Percentiles rank a stretch among this genome's conserved stretches.
These are phyloP conservation scores for Psilocybe sp. DNA, from an alignment of 768 basidiomycete genomes.

Conservation along the genomic window DNA sequence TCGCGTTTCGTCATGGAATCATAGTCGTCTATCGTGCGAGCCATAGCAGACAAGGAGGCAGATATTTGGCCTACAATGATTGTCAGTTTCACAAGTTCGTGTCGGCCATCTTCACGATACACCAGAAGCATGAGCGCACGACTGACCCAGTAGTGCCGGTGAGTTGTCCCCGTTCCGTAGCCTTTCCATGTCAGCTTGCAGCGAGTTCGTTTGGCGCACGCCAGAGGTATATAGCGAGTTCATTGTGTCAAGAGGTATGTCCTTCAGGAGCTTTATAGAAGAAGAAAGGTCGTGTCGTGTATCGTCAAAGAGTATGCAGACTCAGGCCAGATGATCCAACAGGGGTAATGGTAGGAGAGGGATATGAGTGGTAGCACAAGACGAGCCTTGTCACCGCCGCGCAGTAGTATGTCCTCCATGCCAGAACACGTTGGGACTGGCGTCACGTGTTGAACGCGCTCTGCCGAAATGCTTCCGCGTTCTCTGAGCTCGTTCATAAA, in stretches of 20 bases:
- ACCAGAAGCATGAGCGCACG: neutral
- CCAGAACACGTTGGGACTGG: too few relatives aligned
- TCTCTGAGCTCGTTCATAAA: too few relatives aligned
- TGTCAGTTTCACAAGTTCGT: constrained; percentile 14
- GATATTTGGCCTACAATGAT: constrained; percentile 87
- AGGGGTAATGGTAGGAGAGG: too few relatives aligned
- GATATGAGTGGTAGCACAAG: too few relatives aligned
- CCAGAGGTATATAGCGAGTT: constrained; percentile 95
- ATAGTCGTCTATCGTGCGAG: constrained; percentile 94
- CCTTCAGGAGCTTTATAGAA: neutral
- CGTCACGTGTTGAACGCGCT: too few relatives aligned
- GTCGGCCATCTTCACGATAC: constrained; percentile 7
- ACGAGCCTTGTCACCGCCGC: too few relatives aligned
- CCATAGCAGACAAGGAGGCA: constrained; percentile 93
- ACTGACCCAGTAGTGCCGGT: constrained; percentile 79
- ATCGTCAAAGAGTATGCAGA: neutral
- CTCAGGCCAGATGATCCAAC: too few relatives aligned
- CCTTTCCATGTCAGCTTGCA: constrained; percentile 83
- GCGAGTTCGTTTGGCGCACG: constrained; percentile 85
- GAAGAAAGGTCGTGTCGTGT: neutral
- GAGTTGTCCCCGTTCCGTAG: constrained; percentile 80
- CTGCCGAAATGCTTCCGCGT: too few relatives aligned
- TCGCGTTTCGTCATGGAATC: constrained; percentile 96
- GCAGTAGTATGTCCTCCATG: too few relatives aligned
- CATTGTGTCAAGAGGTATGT: constrained; percentile 44